These are phyloP conservation scores for Naganishia onofrii DNA, from an alignment of 768 basidiomycete species.

Conservation along the genomic window DNA sequence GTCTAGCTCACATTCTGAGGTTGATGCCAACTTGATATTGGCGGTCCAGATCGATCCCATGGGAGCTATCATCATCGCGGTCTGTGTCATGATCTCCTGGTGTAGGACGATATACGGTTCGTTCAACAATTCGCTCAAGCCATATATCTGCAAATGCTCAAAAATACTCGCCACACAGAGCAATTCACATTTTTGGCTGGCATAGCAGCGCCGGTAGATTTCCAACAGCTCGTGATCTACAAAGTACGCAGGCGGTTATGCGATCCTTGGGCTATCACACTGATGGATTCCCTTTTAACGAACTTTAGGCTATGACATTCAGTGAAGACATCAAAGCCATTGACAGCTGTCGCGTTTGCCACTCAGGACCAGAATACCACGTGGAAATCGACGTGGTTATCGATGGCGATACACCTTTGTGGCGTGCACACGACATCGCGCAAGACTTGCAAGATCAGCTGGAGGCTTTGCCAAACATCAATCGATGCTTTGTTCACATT, in stretches of 20 bases:
- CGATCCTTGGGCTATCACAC: not conserved
- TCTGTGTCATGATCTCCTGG: constrained; percentile 71
- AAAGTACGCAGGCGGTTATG: constrained; percentile 55
- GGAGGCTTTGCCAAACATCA: constrained; percentile 83
- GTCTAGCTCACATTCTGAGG: too few relatives aligned
- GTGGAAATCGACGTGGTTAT: constrained; percentile 96
- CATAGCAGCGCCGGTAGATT: constrained; percentile 85
- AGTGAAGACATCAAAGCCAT: constrained; percentile 78
- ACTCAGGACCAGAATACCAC: constrained; percentile 67
- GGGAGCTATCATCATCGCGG: constrained; percentile 51
- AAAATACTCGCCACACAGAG: constrained; percentile 33
- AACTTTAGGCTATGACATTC: constrained; percentile 68
- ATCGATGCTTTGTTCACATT: constrained; percentile 89
- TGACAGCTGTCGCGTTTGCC: constrained; percentile 90
- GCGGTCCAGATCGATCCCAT: constrained; percentile 42
- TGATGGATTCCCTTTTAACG: not conserved
- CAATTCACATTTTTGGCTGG: constrained; percentile 88
- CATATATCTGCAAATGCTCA: not conserved
- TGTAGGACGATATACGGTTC: constrained; percentile 64
- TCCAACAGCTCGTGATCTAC: constrained; percentile 82
- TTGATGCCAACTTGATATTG: not conserved
- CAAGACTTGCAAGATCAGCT: constrained; percentile 54
- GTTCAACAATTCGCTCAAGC: constrained; percentile 5
- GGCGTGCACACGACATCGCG: constrained; percentile 57
- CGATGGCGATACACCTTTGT: constrained; percentile 79